These are phyloP conservation scores for Clathrospora elynae DNA, from an alignment of 2,329 filamentous ascomycete genomes.

Conservation along the genomic window DNA sequence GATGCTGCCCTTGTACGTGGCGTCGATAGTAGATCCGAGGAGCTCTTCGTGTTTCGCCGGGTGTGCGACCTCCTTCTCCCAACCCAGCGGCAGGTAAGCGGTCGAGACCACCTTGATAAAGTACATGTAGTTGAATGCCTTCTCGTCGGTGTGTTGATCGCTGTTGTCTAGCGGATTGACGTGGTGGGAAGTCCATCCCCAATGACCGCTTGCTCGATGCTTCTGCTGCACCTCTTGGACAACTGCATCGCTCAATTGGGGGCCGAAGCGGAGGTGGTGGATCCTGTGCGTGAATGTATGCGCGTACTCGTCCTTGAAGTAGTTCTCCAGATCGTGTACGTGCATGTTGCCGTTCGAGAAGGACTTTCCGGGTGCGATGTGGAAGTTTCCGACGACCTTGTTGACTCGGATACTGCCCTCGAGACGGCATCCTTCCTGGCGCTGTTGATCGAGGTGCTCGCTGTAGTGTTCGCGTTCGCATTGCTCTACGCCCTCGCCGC, in stretches of 20 bases:
- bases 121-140: conserved; percentile 97
- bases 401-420: conserved; percentile 93
- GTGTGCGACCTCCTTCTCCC: conserved; percentile 64
- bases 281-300: conserved; percentile 91
- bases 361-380: conserved; percentile 92
- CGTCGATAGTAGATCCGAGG: conserved; percentile 48
- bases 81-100: conserved; percentile 89
- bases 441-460: conserved; percentile 84
- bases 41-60: conserved; percentile 57
- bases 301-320: conserved; percentile 71
- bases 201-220: conserved; percentile 62
- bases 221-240: conserved; percentile 47
- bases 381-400: conserved; percentile 98
- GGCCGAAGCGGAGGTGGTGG: conserved; percentile 89
- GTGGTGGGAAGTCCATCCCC: conserved; percentile 84
- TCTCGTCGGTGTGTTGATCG: conserved; percentile 75
- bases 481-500: conserved; percentile 91
- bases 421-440: conserved; percentile 90
- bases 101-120: conserved; percentile 98
- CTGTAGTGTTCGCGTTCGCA: conserved; percentile 93
- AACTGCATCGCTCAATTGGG: conserved; percentile 78
- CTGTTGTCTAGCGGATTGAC: conserved; percentile 87
- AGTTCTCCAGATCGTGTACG: conserved; percentile 96
- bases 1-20: conserved; percentile 77
- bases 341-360: conserved; percentile 98